Base-by-base conservation (phyloP, 1,284 basidiomycete genomes). In the Megacollybia platyphylla region DNA sequence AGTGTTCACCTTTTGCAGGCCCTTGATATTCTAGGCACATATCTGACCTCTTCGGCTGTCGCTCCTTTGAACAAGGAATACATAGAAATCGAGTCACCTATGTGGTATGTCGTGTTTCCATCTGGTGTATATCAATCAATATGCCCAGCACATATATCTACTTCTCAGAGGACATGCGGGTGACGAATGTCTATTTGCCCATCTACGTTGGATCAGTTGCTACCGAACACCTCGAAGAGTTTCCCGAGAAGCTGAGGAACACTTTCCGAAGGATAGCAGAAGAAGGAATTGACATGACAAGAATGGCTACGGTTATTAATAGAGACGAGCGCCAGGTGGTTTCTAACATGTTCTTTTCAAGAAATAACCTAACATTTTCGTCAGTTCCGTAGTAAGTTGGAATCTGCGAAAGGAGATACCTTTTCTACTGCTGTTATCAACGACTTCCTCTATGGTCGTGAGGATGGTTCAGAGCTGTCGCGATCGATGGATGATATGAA, bases 11-110 rank as follows among this genome's bases (percentile, higher is more conserved):
- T 27, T 31, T 36, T 41, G 35, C 48, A 89, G 73, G 93, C 91
- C 5, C 60, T 97, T 47, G 87, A 92, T 50, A 68, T 97, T 32
- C 65, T 98, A 15, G 72, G 76, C n/a, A 78, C 76, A 13, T 99
- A 99, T 57, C 69, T 99, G 32, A 92, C 90, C 38, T 88, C 89
- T 36, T 87, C 87, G 7, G 70, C 92, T 1, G 86, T 89, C 20
- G 85, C 91, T 9, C 92, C 93, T 13, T 64, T 98, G 44, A 90
- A 87, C 56, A 93, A 93, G 61, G 88, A 91, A 56, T 97, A 87
- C 51, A 74, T 97, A 41, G 96, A 99, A 63, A 87, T 84, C 40
- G 83, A 93, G 51, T 81, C 85, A 42, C 96, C 96, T 0, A 70
- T 89, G 40, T 94, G 89, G 87, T 84, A 49, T 28, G 26, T 34